These are phyloP conservation scores for Aspergillus baeticus DNA, from an alignment of 495 filamentous ascomycete species.

Conservation along the genomic window DNA sequence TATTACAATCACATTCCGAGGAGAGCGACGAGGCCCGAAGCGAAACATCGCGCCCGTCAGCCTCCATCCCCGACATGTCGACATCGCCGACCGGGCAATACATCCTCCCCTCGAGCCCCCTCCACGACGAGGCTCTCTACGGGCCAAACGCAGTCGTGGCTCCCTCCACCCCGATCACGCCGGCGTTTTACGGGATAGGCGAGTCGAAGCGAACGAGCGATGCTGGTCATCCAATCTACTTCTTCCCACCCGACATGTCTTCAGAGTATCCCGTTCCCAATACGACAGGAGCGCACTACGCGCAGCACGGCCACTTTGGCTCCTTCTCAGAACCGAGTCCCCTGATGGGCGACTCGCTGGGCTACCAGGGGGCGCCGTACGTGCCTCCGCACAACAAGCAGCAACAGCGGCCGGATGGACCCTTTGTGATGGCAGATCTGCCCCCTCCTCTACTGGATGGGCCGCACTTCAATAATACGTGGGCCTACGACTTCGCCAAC, in stretches of 20 bases:
- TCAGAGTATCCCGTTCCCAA: neutral
- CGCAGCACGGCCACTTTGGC: neutral
- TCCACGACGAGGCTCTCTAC: neutral
- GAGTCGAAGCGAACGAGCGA: neutral
- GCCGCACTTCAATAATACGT: neutral
- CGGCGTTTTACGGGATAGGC: neutral
- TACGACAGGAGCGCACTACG: neutral
- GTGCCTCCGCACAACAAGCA: neutral
- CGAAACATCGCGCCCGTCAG: neutral
- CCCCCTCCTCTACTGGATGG: neutral
- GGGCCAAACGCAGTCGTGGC: neutral
- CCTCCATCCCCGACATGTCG: neutral
- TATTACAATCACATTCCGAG: neutral
- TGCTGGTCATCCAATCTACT: neutral
- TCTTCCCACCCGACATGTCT: neutral
- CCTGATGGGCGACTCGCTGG: neutral
- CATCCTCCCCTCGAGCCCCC: neutral
- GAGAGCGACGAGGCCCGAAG: conserved; percentile 1
- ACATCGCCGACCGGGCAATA: neutral
- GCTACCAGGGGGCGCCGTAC: neutral
- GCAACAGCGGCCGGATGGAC: neutral
- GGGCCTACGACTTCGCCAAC: neutral
- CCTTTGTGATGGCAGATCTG: neutral
- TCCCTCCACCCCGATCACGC: neutral
- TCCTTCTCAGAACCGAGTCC: neutral